Conservation (phyloP, 352 stramenopile species). For the Aphanomyces euteiches region DNA sequence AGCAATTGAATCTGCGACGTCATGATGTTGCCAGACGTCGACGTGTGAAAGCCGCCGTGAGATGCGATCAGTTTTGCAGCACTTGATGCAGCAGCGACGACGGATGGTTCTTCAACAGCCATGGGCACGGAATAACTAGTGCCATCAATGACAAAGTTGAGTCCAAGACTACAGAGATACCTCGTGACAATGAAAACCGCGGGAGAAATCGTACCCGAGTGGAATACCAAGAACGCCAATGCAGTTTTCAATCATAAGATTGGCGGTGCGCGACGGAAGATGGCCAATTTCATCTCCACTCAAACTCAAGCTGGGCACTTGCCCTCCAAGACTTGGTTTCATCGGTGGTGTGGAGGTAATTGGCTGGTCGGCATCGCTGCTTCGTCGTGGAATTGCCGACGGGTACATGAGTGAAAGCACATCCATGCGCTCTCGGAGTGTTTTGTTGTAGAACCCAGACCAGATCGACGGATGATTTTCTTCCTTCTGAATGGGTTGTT, state of each 20-base stretch:
- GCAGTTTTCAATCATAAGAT: conserved; percentile 89
- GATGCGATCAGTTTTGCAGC: conserved; percentile 76
- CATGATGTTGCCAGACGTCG: conserved; percentile 81
- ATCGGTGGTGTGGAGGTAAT: background rate
- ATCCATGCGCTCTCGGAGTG: conserved; percentile 71
- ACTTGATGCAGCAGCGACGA: conserved; percentile 78
- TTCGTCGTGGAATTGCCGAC: conserved; percentile 27
- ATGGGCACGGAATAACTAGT: conserved; percentile 74
- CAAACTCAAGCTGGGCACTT: conserved; percentile 24
- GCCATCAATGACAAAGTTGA: conserved; percentile 86
- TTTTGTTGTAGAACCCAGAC: conserved; percentile 89
- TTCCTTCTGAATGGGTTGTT: conserved; percentile 34
- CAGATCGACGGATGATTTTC: conserved; percentile 55
- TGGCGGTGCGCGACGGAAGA: conserved; percentile 68
- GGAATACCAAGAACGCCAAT: conserved; percentile 81
- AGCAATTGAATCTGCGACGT: conserved; percentile 84
- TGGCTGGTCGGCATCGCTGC: conserved; percentile 6
- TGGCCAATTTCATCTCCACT: conserved; percentile 49
- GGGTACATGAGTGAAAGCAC: conserved; percentile 85
- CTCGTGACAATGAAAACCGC: background rate
- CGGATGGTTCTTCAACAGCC: conserved; percentile 81
- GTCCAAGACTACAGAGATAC: conserved; percentile 43
- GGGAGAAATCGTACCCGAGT: conserved; percentile 48
- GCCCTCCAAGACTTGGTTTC: conserved; percentile 13
- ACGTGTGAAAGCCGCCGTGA: conserved; percentile 66